phyloP scores from a whole-genome alignment of 176 grass and related monocot species.

The Musa itinerans region DNA sequence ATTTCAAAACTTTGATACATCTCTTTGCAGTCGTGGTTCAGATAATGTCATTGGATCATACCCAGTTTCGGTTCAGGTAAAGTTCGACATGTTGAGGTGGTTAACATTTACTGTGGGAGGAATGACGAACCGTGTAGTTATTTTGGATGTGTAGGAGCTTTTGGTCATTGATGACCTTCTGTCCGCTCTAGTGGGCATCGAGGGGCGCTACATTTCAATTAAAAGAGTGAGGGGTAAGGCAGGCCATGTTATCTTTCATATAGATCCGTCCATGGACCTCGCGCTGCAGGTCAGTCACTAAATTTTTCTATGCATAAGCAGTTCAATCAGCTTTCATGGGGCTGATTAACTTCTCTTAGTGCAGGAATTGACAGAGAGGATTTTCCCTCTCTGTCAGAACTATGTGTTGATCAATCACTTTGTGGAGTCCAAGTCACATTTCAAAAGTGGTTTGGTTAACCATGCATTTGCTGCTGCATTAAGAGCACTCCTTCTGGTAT shows the following conservation, averaged over 20 bases:
- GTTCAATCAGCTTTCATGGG: not conserved
- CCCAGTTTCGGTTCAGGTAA: constrained; percentile 79
- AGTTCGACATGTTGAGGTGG: no score
- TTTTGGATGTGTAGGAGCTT: constrained; percentile 61
- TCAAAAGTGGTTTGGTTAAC: constrained; percentile 82
- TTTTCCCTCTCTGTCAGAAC: constrained; percentile 84
- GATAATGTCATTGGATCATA: constrained; percentile 85
- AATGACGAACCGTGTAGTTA: not conserved
- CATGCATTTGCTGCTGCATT: constrained; percentile 86
- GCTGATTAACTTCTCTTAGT: constrained; percentile 20
- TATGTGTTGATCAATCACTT: constrained; percentile 84
- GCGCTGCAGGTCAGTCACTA: constrained; percentile 59
- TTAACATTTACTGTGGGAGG: not conserved
- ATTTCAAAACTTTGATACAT: not conserved
- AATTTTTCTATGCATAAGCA: not conserved
- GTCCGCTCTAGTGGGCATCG: constrained; percentile 78
- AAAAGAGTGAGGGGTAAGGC: constrained; percentile 73
- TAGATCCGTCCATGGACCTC: constrained; percentile 83
- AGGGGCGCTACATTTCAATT: constrained; percentile 82
- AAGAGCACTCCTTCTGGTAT: constrained; percentile 82
- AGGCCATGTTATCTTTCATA: constrained; percentile 55
- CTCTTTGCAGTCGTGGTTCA: constrained; percentile 39
- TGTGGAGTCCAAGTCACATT: constrained; percentile 75
- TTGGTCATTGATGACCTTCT: constrained; percentile 96
- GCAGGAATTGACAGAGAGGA: constrained; percentile 73